Evolutionary conservation across 441 rosid species (phyloP).

Genomic region (Hura crepitans): DNA sequence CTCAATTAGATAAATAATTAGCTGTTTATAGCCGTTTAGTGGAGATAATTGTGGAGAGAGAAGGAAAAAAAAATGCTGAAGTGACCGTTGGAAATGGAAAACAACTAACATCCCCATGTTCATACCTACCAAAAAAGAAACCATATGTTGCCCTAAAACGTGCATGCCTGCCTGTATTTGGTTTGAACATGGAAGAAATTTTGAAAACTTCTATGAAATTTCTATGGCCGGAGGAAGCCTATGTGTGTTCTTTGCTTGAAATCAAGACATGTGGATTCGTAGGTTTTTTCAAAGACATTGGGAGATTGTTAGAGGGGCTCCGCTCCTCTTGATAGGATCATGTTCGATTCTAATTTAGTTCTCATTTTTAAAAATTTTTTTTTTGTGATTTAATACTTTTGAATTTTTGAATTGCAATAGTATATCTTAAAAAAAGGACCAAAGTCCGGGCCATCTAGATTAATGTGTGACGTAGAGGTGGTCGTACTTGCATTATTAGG

Average conservation of each 20-base stretch:
- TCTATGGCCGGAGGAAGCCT: neutral
- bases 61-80: slow-evolving; percentile 5
- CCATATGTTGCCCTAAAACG: slow-evolving; percentile 22
- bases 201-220: neutral
- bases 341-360: too few species aligned
- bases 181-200: neutral
- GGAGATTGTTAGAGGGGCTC: neutral
- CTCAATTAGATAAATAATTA: slow-evolving; percentile 17
- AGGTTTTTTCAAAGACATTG: neutral
- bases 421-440: too few species aligned
- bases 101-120: slow-evolving; percentile 25
- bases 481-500: neutral
- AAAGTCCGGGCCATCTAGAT: too few species aligned
- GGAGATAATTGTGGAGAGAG: slow-evolving; percentile 29
- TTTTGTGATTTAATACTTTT: too few species aligned
- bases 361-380: too few species aligned
- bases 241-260: neutral
- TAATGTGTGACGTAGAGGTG: neutral
- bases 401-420: too few species aligned
- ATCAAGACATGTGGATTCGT: neutral
- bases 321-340: too few species aligned
- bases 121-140: neutral
- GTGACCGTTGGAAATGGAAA: slow-evolving; percentile 24
- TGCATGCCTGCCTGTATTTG: slow-evolving; percentile 21
- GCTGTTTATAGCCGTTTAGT: slow-evolving; percentile 27